Base-by-base conservation (phyloP, 345 rosid species). In the Mercurialis annua region DNA sequence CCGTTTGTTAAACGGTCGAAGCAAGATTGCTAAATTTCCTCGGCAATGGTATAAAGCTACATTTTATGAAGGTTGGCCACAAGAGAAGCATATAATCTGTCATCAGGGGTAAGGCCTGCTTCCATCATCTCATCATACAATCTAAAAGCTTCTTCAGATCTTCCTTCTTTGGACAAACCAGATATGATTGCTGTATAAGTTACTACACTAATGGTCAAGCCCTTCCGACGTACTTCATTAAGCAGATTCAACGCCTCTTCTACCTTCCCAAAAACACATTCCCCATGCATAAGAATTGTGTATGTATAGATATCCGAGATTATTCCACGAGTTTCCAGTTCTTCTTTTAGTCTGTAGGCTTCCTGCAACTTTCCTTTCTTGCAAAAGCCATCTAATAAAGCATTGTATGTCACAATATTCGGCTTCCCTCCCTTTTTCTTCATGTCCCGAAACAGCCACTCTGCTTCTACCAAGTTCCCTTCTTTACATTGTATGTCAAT, bases 401-500 rank as follows among this genome's bases (percentile, higher is more conserved):
- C 81, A 79, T 89, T 90, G 71, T 82, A 93, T 0, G 94, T 83
- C 44, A 84, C 10, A 38, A 65, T 69, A 70, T 74, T 85, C 9
- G 92, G 97, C 69, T 65, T 71, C 64, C 34, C 77, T 59, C 87
- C 89, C 73, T 72, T 83, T 49, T 58, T 71, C 59, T 80, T 71
- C 92, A 90, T 88, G 56, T 89, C 91, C 56, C 23, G 26, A 79
- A 90, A 82, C 10, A 89, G 70, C 69, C 82, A 79, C 69, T 83
- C 81, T 46, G 94, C 97, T 77, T 86, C 97, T 71, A 73, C 84
- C 67, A 90, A 21, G 77, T 89, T 87, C 54, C 94, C 94, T 78
- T 93, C 91, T 73, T 85, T 90, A 81, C 92, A 84, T 72, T 78
- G 82, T 69, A 93, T 85, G 78, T 81, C 80, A 21, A 92, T 86